Evolutionary conservation across 257 asterid species (phyloP), one percentile per base, ranked within the genome.

Genomic region (Solanum medicagineum): DNA sequence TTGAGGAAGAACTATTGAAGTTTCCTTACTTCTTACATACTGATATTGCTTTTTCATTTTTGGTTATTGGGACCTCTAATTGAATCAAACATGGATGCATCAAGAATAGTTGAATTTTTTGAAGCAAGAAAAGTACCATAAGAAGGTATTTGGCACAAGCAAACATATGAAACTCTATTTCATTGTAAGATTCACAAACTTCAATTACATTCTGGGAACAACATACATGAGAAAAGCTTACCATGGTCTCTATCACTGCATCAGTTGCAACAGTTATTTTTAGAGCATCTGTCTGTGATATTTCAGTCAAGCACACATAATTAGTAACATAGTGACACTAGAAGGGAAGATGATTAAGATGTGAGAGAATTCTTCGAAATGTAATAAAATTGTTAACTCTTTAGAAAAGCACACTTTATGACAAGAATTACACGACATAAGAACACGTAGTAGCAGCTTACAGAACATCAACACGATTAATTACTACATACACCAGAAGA

Each of bases 211-310:
- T 53, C 10, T 53, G 6, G 32, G 47, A 53, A 16, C 17, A 51
- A 53, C 47, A 10, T 26, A 79, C 2, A 32, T 57, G 11, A 9
- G 14, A 68, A 68, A 85, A 81, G 69, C 94, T 91, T 87, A 96
- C 99, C 51, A 92, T 93, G 85, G 91, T 68, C 83, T 98, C 99
- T 87, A 96, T 94, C 75, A 95, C 91, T 15, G 98, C 98, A 92
- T 96, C 98, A 69, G 97, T 95, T 85, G 88, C 98, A 57, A 96
- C 97, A 62, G 99, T 95, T 83, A 98, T 98, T 93, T 96, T 96
- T 91, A 96, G 93, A 83, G 93, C 95, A 88, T 95, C 94, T 85
- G 84, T 55, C 99, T 96, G 93, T 70, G 26, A 84, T 69, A 84
- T 20, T 49, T 77, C 63, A 77, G 65, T 74, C 83, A 29, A 26